phyloP scores from a whole-genome alignment of 2,329 filamentous ascomycete genomes.

The Clarireedia paspali region DNA sequence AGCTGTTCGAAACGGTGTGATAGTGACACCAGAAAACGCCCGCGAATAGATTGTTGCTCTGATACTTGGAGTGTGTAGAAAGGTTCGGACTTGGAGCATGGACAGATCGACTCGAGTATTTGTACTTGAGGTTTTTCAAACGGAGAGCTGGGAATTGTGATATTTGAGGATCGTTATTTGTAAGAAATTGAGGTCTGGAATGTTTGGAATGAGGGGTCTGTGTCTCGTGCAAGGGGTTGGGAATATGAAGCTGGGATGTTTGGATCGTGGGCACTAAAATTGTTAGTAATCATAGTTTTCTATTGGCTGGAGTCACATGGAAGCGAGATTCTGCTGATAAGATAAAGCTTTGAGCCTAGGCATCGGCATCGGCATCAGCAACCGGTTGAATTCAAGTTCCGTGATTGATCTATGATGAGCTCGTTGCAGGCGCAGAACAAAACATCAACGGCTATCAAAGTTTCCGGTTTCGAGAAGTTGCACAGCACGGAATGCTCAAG shows the following conservation, averaged over 20 bases:
- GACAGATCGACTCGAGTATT: not conserved
- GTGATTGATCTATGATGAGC: too few species aligned
- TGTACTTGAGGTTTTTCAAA: not conserved
- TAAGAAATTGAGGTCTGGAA: constrained; percentile 1
- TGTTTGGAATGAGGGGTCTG: not conserved
- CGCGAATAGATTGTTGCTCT: not conserved
- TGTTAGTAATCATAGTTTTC: not conserved
- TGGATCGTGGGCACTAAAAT: too few species aligned
- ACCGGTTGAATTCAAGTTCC: too few species aligned
- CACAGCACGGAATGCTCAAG: not conserved
- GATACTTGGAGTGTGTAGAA: not conserved
- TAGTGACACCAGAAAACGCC: not conserved
- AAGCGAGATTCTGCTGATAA: too few species aligned
- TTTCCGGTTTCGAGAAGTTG: too few species aligned
- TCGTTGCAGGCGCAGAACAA: too few species aligned
- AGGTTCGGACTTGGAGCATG: not conserved
- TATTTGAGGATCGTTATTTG: constrained; percentile 2
- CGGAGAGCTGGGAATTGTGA: not conserved
- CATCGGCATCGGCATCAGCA: too few species aligned
- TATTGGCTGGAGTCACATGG: not conserved
- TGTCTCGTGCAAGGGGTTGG: not conserved
- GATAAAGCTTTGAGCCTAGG: too few species aligned
- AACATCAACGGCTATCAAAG: too few species aligned
- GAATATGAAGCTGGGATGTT: not conserved
- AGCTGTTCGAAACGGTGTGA: not conserved